These are phyloP conservation scores for Clonostachys chloroleuca DNA, from an alignment of 2,329 filamentous ascomycete genomes.

Conservation along the genomic window DNA sequence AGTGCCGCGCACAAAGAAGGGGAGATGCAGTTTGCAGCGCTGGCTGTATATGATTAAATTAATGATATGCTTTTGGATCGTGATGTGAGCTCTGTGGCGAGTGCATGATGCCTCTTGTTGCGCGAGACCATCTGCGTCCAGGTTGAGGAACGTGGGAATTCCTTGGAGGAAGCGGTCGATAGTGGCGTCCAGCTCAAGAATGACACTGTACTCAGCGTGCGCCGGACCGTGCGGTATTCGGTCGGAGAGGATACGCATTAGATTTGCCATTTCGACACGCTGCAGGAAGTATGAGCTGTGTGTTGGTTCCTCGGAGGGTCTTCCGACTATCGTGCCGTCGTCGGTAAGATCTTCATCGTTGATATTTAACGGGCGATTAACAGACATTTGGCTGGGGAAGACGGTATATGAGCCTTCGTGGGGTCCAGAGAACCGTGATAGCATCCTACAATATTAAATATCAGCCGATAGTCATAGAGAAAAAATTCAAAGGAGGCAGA, in stretches of 20 bases:
- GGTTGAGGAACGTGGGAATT: background rate
- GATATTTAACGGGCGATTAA: conserved; percentile 32
- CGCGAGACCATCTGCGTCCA: conserved; percentile 12
- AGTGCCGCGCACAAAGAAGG: too few relatives aligned
- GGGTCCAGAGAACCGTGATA: background rate
- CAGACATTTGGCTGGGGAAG: conserved; percentile 30
- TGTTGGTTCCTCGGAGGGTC: conserved; percentile 27
- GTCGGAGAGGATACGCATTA: conserved; percentile 33
- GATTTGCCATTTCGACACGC: conserved; percentile 29
- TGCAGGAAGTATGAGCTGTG: conserved; percentile 37
- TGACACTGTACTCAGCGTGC: conserved; percentile 3
- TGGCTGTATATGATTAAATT: background rate
- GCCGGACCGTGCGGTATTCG: conserved; percentile 10
- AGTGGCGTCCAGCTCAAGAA: background rate
- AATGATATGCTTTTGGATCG: conserved; percentile 4
- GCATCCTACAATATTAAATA: too few relatives aligned
- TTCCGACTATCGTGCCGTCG: conserved; percentile 9
- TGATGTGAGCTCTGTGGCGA: conserved; percentile 8
- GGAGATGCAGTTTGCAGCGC: background rate
- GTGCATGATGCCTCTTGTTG: conserved; percentile 14
- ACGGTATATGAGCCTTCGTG: conserved; percentile 33
- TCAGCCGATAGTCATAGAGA: too few relatives aligned
- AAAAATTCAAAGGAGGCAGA: background rate
- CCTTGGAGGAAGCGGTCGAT: background rate
- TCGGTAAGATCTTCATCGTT: conserved; percentile 26